Evolutionary conservation across 257 asterid species (phyloP).

Genomic region (Solanum paucissectum): DNA sequence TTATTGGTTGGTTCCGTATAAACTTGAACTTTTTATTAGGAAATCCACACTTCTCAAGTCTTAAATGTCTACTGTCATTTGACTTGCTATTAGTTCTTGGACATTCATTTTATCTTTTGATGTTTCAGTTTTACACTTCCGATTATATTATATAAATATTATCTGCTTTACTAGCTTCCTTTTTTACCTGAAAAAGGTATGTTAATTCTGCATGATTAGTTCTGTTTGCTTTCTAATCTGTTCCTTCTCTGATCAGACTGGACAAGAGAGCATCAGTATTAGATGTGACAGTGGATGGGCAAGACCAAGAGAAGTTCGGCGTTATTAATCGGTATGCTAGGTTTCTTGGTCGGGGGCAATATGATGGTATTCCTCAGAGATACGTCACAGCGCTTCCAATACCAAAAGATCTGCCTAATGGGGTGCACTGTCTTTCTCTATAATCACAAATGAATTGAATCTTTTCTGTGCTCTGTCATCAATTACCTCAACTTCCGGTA

Average conservation of each 20-base stretch:
- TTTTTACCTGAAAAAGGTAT: neutral
- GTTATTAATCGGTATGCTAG: conserved; percentile 72
- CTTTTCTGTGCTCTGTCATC: conserved; percentile 10
- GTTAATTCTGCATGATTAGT: neutral
- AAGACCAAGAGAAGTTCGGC: conserved; percentile 76
- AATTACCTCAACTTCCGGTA: conserved; percentile 2
- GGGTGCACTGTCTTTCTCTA: conserved; percentile 74
- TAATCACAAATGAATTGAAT: conserved; percentile 17
- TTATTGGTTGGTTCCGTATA: neutral
- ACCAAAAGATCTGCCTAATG: conserved; percentile 64
- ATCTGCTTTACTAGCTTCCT: neutral
- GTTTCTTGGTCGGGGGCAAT: conserved; percentile 75
- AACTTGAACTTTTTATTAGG: neutral
- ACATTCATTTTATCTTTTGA: neutral
- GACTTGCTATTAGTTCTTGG: neutral
- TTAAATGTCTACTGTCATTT: neutral
- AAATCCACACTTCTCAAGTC: neutral
- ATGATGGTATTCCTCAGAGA: conserved; percentile 55
- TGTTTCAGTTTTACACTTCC: neutral
- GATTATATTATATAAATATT: neutral
- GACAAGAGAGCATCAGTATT: conserved; percentile 62
- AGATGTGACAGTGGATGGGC: conserved; percentile 66
- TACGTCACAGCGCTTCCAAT: conserved; percentile 63
- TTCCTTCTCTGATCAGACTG: conserved; percentile 40
- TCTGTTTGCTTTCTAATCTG: neutral